Evolutionary conservation across 176 grass and related monocot genomes (phyloP).

Genomic region (Aegilops umbellulata): DNA sequence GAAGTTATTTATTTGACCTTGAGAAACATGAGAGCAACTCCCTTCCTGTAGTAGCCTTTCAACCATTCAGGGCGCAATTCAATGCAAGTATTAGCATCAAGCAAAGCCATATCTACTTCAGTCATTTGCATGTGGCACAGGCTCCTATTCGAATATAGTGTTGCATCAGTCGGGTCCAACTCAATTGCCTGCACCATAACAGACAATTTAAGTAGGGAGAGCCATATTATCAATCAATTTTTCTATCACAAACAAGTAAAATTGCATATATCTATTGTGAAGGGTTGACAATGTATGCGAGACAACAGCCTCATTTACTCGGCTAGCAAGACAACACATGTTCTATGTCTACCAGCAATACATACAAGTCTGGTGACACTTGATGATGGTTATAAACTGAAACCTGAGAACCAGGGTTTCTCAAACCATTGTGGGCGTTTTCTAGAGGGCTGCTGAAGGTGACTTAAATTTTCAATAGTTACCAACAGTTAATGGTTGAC

Average conservation of each 20-base stretch:
- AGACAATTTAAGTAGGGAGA: neutral
- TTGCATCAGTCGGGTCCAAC: slow-evolving; percentile 20
- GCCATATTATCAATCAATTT: neutral
- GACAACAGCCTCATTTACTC: neutral
- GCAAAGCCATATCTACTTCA: neutral
- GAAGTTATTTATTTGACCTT: slow-evolving; percentile 17
- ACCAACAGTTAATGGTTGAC: neutral
- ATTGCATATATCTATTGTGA: neutral
- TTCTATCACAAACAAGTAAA: neutral
- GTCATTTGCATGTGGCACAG: slow-evolving; percentile 25
- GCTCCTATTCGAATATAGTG: slow-evolving; percentile 26
- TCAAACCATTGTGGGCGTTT: neutral
- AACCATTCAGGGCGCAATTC: neutral
- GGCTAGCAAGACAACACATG: neutral
- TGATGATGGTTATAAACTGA: neutral
- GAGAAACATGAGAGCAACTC: slow-evolving; percentile 25
- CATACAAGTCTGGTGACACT: neutral
- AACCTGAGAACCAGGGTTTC: slow-evolving; percentile 2
- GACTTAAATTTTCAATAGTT: slow-evolving; percentile 3
- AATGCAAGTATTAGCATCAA: slow-evolving; percentile 27
- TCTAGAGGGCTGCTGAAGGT: slow-evolving; percentile 2
- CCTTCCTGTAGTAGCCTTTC: slow-evolving; percentile 28
- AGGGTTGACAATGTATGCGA: neutral
- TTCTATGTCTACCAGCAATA: slow-evolving; percentile 16
- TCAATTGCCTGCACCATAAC: slow-evolving; percentile 27